Evolutionary conservation across 345 rosid genomes (phyloP), one percentile per base, ranked within the genome.

Genomic region (Arabidopsis suecica): DNA sequence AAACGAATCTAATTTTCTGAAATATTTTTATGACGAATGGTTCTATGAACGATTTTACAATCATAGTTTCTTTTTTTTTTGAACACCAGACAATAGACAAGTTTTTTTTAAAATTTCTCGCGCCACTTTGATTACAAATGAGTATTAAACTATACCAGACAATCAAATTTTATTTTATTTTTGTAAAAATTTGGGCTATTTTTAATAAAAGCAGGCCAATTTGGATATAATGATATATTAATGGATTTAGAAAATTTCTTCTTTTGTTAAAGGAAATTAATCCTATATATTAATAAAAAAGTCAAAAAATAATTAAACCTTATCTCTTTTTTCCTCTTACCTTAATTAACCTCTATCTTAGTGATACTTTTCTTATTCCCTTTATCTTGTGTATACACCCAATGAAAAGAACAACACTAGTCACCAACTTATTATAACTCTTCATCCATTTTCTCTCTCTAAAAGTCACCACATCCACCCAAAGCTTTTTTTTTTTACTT

Each of bases 381-480:
- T 36, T 13, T 28, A 56, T 70, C 71, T 61, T 61, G 57, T 75
- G 64, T 25, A 76, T 53, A 70, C 23, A 77, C 28, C 77, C 76
- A 65, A 49, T 71, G 76, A 70, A 61, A 71, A 64, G 38, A 38
- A 71, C 80, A 56, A 64, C 72, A 69, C 65, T 14, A 56, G 68
- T 33, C 81, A 71, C 76, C 71, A 58, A 78, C 73, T 72, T 49
- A 36, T 47, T 56, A 60, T 78, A 71, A 71, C 57, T 72, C 77
- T 70, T 14, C 76, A 56, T 71, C 62, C 22, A 49, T 71, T 65
- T 58, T 78, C 78, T 78, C 78, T 78, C 81, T 66, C 73, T 66
- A 37, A 48, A 48, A 48, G 53, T 48, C 80, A 55, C 75, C 64
- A 41, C 51, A 22, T 61, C 61, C 55, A 18, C 37, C 64, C 60